Percentiles rank a stretch among this genome's conserved stretches.
Conservation (phyloP, 1,139 yeast genomes). For the Chernovozyma aurita region DNA sequence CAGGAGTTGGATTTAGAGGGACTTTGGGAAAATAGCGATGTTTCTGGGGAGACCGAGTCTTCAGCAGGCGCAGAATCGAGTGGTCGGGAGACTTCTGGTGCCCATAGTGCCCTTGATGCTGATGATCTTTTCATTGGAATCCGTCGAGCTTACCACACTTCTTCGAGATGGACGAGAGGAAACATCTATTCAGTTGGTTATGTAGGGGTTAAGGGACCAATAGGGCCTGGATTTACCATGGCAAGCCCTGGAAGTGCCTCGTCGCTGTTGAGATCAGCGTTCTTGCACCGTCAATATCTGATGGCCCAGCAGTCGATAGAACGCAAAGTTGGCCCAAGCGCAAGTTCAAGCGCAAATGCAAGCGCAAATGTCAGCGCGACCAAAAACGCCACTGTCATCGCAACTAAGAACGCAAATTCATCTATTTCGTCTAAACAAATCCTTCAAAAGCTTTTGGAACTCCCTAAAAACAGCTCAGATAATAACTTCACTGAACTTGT, state of each 20-base stretch:
- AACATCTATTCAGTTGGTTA: too few relatives aligned
- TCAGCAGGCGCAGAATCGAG: constrained; percentile 6
- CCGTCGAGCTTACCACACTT: constrained; percentile 37
- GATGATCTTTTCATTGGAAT: constrained; percentile 51
- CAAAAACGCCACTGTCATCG: not conserved
- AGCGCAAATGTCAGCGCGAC: too few relatives aligned
- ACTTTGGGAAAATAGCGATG: constrained; percentile 38
- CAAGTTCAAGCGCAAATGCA: not conserved
- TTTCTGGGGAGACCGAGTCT: not conserved
- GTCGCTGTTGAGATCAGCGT: too few relatives aligned
- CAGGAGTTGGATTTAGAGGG: constrained; percentile 64
- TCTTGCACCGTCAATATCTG: not conserved
- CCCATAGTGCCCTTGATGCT: constrained; percentile 7
- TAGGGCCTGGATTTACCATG: too few relatives aligned
- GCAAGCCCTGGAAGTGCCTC: too few relatives aligned
- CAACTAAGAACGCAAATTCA: not conserved
- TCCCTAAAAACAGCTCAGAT: not conserved
- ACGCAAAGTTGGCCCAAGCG: not conserved
- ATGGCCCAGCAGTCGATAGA: not conserved
- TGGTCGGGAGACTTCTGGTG: not conserved
- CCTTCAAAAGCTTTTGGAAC: not conserved
- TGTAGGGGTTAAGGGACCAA: too few relatives aligned
- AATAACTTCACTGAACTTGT: not conserved
- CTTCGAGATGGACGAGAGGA: too few relatives aligned
- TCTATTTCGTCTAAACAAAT: not conserved